A percentile compares a stretch with the other conserved stretches of the same genome.
phyloP scores from a whole-genome alignment of 2,329 filamentous ascomycete genomes.

The Myriosclerotinia duriaeana region DNA sequence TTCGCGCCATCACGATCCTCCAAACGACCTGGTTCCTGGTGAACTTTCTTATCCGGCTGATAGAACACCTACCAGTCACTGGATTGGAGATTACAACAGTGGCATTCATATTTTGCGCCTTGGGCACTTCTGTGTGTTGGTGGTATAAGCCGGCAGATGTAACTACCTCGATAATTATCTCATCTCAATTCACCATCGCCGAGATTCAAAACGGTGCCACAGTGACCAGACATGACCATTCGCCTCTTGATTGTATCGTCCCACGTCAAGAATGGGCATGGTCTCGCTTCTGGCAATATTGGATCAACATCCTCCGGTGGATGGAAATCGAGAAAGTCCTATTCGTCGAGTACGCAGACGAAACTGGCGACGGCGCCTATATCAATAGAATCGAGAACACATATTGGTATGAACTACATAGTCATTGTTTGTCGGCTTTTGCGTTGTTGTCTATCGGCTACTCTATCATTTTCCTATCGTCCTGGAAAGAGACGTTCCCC shows the following conservation, averaged over 20 bases:
- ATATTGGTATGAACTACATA: neutral
- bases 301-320: neutral
- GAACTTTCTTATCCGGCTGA: neutral
- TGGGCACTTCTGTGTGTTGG: constrained; percentile 25
- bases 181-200: too few species aligned
- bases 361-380: constrained; percentile 1
- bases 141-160: neutral
- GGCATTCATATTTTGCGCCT: constrained; percentile 25
- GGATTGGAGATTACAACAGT: constrained; percentile 9
- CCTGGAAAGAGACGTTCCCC: too few species aligned
- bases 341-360: constrained; percentile 6
- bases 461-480: too few species aligned
- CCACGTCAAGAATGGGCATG: too few species aligned
- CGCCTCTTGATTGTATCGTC: too few species aligned
- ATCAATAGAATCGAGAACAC: neutral
- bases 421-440: too few species aligned
- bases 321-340: neutral
- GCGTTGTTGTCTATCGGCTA: too few species aligned
- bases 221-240: too few species aligned
- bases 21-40: constrained; percentile 1
- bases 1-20: neutral
- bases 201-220: too few species aligned
- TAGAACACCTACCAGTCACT: neutral
- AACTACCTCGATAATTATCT: too few species aligned
- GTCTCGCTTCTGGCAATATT: too few species aligned